Evolutionary conservation across 2,329 filamentous ascomycete genomes (phyloP).

Genomic region (Hirsutella minnesotensis): DNA sequence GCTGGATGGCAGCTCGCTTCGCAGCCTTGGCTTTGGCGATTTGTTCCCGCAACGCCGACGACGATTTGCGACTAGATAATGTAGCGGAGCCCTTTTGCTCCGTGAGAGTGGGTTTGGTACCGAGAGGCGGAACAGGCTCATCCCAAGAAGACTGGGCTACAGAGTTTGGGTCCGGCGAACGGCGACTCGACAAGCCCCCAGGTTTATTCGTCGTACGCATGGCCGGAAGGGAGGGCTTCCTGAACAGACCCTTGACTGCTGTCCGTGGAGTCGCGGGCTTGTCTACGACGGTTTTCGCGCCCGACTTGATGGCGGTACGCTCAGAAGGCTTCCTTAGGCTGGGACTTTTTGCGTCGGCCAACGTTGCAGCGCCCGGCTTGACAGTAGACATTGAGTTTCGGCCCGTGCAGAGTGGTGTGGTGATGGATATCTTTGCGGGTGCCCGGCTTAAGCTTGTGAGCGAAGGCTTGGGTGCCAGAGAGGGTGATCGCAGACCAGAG

Average conservation of each 20-base stretch:
- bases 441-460: conserved; percentile 31
- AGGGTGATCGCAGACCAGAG: conserved; percentile 30
- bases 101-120: conserved; percentile 5
- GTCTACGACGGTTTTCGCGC: conserved; percentile 33
- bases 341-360: conserved; percentile 17
- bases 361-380: conserved; percentile 13
- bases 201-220: conserved; percentile 15
- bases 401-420: too few relatives aligned
- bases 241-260: conserved; percentile 41
- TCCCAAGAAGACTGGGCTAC: conserved; percentile 14
- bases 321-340: conserved; percentile 24
- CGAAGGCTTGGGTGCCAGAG: conserved; percentile 30
- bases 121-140: conserved; percentile 15
- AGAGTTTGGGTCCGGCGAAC: background rate
- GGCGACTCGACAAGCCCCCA: background rate
- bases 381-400: conserved; percentile 11
- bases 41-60: conserved; percentile 70
- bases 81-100: conserved; percentile 8
- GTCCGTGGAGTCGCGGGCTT: conserved; percentile 36
- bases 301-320: conserved; percentile 23
- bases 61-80: conserved; percentile 48
- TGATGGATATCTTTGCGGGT: conserved; percentile 22
- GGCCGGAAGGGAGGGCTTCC: conserved; percentile 39
- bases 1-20: conserved; percentile 41
- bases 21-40: conserved; percentile 89